Percentiles rank a stretch among this genome's conserved stretches.
phyloP scores from a whole-genome alignment of 108 stramenopile species.

The Cyclotella baltica region DNA sequence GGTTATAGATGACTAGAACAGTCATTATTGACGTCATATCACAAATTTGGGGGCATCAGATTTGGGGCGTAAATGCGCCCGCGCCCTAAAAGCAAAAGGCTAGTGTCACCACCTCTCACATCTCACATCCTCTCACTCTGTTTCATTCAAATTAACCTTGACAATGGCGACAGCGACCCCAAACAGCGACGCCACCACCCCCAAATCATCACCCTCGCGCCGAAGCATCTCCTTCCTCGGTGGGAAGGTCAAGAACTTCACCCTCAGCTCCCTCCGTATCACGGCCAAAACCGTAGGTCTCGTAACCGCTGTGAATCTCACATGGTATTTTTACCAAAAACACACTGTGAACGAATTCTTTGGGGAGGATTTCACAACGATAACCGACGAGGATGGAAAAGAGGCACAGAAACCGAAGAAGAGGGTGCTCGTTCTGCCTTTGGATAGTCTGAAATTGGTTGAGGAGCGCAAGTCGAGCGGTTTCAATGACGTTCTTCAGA shows the following conservation, averaged over 20 bases:
- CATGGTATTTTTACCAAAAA: constrained; percentile 1
- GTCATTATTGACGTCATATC: too few species aligned
- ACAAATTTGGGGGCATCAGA: too few species aligned
- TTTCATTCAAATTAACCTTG: too few species aligned
- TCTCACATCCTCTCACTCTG: too few species aligned
- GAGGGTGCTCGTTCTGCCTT: constrained; percentile 67
- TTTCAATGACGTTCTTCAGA: not conserved
- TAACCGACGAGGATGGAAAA: constrained; percentile 7
- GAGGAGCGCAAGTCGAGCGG: constrained; percentile 28
- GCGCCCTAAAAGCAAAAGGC: too few species aligned
- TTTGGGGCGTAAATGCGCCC: too few species aligned
- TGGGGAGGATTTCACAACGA: not conserved
- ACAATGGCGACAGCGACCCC: too few species aligned
- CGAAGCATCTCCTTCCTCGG: not conserved
- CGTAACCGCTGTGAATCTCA: not conserved
- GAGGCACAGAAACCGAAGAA: constrained; percentile 35
- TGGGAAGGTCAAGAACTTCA: not conserved
- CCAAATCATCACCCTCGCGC: not conserved
- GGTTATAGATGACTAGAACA: too few species aligned
- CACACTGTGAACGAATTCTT: constrained; percentile 4
- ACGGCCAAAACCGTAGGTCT: not conserved
- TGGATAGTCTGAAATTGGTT: constrained; percentile 70
- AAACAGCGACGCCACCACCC: too few species aligned
- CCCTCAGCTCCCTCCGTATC: not conserved
- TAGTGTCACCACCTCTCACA: too few species aligned